Evolutionary conservation across 2,329 filamentous ascomycete species (phyloP), one percentile per base, ranked within the genome.

Genomic region (Hymenoscyphus infarciens): DNA sequence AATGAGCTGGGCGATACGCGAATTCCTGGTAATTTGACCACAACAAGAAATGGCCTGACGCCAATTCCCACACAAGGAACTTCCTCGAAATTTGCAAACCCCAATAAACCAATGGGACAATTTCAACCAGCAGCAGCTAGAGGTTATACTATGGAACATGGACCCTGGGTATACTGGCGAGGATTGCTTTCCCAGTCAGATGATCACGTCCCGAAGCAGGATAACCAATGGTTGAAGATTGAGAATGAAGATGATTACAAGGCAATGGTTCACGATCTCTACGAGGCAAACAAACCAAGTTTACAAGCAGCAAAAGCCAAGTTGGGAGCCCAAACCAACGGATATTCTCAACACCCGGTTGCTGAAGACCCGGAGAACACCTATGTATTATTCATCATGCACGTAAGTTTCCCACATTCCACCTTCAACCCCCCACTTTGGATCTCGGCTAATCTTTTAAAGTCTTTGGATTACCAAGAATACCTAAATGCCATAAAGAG

Each of bases 321-420:
- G 42, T 7, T 22, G 4, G n/a, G 29, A 31, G 3, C 29, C 1
- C 29, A 31, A 31, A 31, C 29, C 3, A 3, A 31, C 29, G 29
- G 29, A 31, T 31, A 22, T 11, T 22, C 42, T 22, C 42, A 5
- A 49, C 2, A 22, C 42, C 5, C n/a, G 1, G 6, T n/a, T 22
- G 42, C 25, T 25, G 42, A 49, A 22, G 19, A 49, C 19, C 42
- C 42, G 5, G 42, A 49, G n/a, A 49, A 15, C 10, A 49, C 42
- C 0, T 11, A 49, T 11, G 42, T 49, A 22, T 15, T 62, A 2
- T 39, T 19, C 4, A n/a, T 62, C 3, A 62, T 62, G 56, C 61
- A 62, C 35, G 61, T 62, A 42, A 58, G 56, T 58, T 11, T 10
- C 42, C 42, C n/a, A 11, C 13, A 11, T 35, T 13, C 33, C 8